Conservation (phyloP, 176 grass and related monocot genomes). For the Rhynchospora pubera region DNA sequence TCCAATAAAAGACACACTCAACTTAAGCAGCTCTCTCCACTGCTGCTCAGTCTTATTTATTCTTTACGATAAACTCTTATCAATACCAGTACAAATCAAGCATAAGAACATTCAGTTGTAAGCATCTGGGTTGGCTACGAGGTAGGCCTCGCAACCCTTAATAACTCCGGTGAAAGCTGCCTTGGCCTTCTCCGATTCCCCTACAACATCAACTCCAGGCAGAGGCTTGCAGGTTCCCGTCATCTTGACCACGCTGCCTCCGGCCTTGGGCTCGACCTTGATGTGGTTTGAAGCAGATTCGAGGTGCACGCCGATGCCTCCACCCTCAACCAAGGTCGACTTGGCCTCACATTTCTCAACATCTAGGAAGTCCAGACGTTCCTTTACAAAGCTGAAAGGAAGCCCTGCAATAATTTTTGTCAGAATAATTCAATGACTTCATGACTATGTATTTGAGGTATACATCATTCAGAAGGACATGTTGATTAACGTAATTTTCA, state of each 20-base stretch:
- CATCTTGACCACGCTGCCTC: slow-evolving; percentile 49
- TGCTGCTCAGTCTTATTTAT: background rate
- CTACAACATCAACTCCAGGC: slow-evolving; percentile 26
- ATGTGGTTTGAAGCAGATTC: slow-evolving; percentile 41
- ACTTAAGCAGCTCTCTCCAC: background rate
- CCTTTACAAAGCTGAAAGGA: slow-evolving; percentile 49
- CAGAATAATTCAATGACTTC: background rate
- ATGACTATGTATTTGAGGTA: too few relatives aligned
- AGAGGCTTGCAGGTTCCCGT: slow-evolving; percentile 30
- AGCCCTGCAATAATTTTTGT: slow-evolving; percentile 20
- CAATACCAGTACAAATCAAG: background rate
- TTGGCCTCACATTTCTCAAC: slow-evolving; percentile 47
- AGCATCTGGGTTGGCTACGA: slow-evolving; percentile 48
- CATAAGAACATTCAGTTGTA: slow-evolving; percentile 37
- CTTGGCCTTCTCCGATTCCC: slow-evolving; percentile 46
- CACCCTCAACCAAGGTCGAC: slow-evolving; percentile 49
- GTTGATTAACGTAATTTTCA: background rate
- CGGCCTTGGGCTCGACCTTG: slow-evolving; percentile 48
- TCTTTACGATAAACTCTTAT: background rate
- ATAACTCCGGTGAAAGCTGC: slow-evolving; percentile 31
- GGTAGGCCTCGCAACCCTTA: slow-evolving; percentile 53
- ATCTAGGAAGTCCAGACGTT: slow-evolving; percentile 55
- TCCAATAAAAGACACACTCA: background rate
- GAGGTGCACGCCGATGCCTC: slow-evolving; percentile 36
- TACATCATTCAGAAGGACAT: too few relatives aligned